Evolutionary conservation across 306 rosid genomes (phyloP), one percentile per base, ranked within the genome.

Genomic region (Acacia acuminata): DNA sequence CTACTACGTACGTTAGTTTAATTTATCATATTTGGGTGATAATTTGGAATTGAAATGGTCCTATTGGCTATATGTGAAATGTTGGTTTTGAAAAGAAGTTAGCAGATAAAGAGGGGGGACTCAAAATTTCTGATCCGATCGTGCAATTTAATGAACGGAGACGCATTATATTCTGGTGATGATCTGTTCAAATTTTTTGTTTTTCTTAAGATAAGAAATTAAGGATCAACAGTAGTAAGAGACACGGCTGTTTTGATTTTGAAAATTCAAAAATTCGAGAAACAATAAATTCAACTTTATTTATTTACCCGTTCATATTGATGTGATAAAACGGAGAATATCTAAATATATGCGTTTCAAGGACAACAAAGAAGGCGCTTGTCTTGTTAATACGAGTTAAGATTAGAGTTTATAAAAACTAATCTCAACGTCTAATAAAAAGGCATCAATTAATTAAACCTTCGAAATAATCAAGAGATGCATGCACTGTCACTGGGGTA

Each of bases 41-140:
- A 47, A 47, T 47, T 8, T 20, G 2, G 32, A 64, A 79, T 88
- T 90, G 91, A 86, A 84, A 79, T 19, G 50, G 88, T 86, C 87
- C 58, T 14, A 11, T 11, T 47, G 16, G 13, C 13, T 47, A 1
- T 42, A 15, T 22, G 53, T 78, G 72, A 74, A 80, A 81, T 56
- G 24, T 8, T 19, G 25, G 15, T 34, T 42, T 10, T 10, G 25
- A 64, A 44, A 44, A 71, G 36, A 77, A 67, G 79, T 22, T 77
- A 44, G 38, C 45, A 82, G 68, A 72, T 72, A 78, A 79, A 74
- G 66, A 69, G 68, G 77, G 27, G 85, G 16, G 5, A 77, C 20
- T 84, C 81, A 84, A 38, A 38, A 84, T 78, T 51, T 88, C 79
- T 76, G 71, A 80, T 71, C 71, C 82, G 78, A 81, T 76, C 85